Evolutionary conservation across 1,284 basidiomycete genomes (phyloP), one percentile per base, ranked within the genome.

Genomic region (Cryptococcus jaspeensis): DNA sequence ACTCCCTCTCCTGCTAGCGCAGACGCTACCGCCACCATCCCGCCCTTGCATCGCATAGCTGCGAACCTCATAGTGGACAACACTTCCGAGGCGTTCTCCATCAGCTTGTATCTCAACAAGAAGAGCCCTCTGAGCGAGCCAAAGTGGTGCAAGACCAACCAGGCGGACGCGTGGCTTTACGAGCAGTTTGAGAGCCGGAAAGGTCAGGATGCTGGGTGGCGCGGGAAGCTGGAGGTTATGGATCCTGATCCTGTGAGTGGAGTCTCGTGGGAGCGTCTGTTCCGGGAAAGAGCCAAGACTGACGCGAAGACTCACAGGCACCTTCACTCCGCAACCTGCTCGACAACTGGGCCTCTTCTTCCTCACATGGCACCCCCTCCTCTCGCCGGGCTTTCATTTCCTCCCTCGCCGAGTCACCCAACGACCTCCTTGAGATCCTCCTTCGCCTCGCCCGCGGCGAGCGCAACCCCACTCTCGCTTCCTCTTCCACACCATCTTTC

Each of bases 101-200:
- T 82, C 15, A 72, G 72, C 0, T 79, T 80, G 8, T 84, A 89
- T 75, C 82, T 98, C 55, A 94, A 98, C 75, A 88, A 85, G 56
- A 85, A 85, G 41, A 85, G 88, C 57, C 93, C 94, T 0, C 79
- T 97, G 32, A 92, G 90, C 9, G 93, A 98, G 75, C 90, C 94
- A 2, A 89, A 90, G 72, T 99, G 95, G 95, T 89, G 93, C 45
- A 91, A 91, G 74, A 89, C 88, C 3, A 93, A 94, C 44, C 90
- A 94, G 72, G 84, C 95, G 18, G 89, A 93, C 64, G 91, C 93
- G 48, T 96, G 92, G 90, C 80, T 97, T 59, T 86, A 86, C 69
- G 89, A 86, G 51, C 71, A 90, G 90, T 82, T 91, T 88, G 56
- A 52, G 32, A 39, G 42, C 16, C 37, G 51, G 52, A 42, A 55